Percentiles rank a stretch among this genome's conserved stretches.
phyloP scores from a whole-genome alignment of 495 filamentous ascomycete species.

The Penicillium egyptiacum region DNA sequence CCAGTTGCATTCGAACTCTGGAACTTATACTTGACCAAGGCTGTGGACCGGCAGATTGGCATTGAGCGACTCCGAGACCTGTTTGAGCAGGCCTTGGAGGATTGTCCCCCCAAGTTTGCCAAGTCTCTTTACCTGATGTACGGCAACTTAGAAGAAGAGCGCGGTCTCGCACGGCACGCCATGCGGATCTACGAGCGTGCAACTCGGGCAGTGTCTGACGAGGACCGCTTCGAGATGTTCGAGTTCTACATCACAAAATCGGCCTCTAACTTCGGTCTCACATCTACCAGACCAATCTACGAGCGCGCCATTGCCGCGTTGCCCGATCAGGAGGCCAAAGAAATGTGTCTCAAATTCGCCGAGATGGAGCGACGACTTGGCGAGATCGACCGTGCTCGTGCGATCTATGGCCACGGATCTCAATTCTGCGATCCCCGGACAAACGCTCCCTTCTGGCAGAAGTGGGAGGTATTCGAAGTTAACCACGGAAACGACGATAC shows the following conservation, averaged over 20 bases:
- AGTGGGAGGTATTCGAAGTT: conserved; percentile 97
- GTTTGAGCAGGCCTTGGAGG: conserved; percentile 96
- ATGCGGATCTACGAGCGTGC: conserved; percentile 99
- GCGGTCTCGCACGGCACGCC: conserved; percentile 91
- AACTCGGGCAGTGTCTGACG: conserved; percentile 92
- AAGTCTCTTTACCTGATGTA: conserved; percentile 98
- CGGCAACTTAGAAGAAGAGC: conserved; percentile 93
- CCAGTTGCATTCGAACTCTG: conserved; percentile 98
- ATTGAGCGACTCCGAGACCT: conserved; percentile 94
- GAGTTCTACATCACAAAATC: conserved; percentile 99
- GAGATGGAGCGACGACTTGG: conserved; percentile 97
- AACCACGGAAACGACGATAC: conserved; percentile 98
- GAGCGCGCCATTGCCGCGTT: conserved; percentile 89
- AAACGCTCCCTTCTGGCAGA: conserved; percentile 85
- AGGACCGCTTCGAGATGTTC: conserved; percentile 96
- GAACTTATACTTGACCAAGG: conserved; percentile 98
- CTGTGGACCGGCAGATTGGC: conserved; percentile 89
- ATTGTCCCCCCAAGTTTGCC: conserved; percentile 92
- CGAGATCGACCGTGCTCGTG: conserved; percentile 92
- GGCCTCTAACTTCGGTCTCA: conserved; percentile 94
- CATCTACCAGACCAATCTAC: conserved; percentile 95
- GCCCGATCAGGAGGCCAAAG: conserved; percentile 89
- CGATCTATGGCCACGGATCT: conserved; percentile 93
- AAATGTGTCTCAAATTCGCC: conserved; percentile 99
- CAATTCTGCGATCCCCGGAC: conserved; percentile 97